Percentiles rank a stretch among this genome's conserved stretches.
These are phyloP conservation scores for Passiflora organensis DNA, from an alignment of 345 rosid genomes.

Conservation along the genomic window DNA sequence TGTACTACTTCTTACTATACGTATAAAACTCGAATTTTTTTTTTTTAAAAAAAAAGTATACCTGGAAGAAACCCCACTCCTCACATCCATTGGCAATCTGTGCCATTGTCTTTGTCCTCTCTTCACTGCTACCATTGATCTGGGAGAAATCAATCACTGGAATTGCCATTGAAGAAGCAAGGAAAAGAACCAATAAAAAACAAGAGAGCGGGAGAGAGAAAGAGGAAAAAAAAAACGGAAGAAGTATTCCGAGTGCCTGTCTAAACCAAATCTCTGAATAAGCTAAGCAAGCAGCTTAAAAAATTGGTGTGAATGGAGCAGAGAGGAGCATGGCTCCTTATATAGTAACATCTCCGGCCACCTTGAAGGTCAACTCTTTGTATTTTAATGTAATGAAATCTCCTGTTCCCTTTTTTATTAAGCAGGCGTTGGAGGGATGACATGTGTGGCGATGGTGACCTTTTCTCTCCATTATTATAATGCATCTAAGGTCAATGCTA, in stretches of 20 bases:
- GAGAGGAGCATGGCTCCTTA: slow-evolving; percentile 15
- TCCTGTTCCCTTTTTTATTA: not conserved
- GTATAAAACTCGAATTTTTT: too few relatives aligned
- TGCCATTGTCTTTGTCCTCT: slow-evolving; percentile 56
- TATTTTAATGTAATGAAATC: not conserved
- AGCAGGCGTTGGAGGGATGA: slow-evolving; percentile 15
- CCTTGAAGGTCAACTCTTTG: slow-evolving; percentile 12
- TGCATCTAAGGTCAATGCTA: slow-evolving; percentile 27
- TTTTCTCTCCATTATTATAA: not conserved
- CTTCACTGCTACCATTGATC: slow-evolving; percentile 49
- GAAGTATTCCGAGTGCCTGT: too few relatives aligned
- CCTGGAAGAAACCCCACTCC: slow-evolving; percentile 98
- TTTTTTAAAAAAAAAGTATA: too few relatives aligned
- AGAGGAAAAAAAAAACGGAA: too few relatives aligned
- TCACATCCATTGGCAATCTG: slow-evolving; percentile 69
- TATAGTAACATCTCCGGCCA: slow-evolving; percentile 30
- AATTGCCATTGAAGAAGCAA: slow-evolving; percentile 53
- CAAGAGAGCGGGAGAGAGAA: too few relatives aligned
- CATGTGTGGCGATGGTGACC: slow-evolving; percentile 32
- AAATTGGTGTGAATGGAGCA: not conserved
- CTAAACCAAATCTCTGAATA: too few relatives aligned
- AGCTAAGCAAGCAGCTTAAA: too few relatives aligned
- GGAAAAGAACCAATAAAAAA: not conserved
- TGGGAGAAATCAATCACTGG: slow-evolving; percentile 88
- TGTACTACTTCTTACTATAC: too few relatives aligned